Base-by-base conservation (phyloP, 345 rosid species). In the Aegle marmelos region DNA sequence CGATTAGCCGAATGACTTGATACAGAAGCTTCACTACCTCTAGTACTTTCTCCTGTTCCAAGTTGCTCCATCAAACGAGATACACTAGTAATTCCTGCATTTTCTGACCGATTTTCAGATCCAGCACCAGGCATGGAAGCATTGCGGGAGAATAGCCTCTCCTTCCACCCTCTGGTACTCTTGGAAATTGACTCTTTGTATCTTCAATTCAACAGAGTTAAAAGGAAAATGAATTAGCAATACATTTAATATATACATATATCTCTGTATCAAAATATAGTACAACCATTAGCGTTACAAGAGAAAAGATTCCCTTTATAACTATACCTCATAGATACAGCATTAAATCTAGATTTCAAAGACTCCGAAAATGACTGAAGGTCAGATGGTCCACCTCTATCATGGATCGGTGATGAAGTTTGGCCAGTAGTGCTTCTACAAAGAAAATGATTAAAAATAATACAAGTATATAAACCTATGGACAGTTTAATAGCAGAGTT, bases 131-230 rank as follows among this genome's bases (percentile, higher is more conserved):
- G 80, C 85, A 83, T 71, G 14, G 88, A 81, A 81, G 83, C 65
- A 70, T 79, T 88, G 25, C 92, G 90, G 71, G 94, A 82, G 78
- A 90, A 91, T 31, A 83, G 74, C 83, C 89, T 89, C 82, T 90
- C 96, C 70, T 82, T 90, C 96, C 93, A 90, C 78, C 91, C 91
- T 80, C 88, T 86, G n/a, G 92, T 88, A 79, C 90, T 87, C 86
- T 80, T 90, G 36, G 93, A 86, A 73, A 90, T 82, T 1, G 93
- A 87, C 58, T 91, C 95, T 76, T 85, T 90, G 75, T 90, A 91
- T 78, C 95, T 91, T 68, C 41, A 72, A 54, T 58, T 59, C 72
- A 54, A 76, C 39, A 73, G 3, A 11, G 22, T 65, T 22, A 22
- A 41, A 57, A 45, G 9, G 8, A 68, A 17, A 72, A 59, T 19